Conservation (phyloP, 345 rosid genomes). For the Moricandia moricandioides region DNA sequence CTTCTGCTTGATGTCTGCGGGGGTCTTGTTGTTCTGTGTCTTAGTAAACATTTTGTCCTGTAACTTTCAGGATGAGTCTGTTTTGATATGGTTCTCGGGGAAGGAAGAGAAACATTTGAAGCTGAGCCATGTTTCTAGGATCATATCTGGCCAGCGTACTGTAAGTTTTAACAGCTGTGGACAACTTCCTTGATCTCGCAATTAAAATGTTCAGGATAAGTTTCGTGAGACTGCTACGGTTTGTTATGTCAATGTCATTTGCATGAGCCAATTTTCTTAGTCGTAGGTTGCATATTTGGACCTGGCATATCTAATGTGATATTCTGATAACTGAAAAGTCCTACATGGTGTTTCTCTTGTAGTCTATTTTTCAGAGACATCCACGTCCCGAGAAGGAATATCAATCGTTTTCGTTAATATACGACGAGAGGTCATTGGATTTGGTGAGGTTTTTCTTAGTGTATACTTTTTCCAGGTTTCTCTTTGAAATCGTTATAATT, state of each 20-base stretch:
- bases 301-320: conserved; percentile 6
- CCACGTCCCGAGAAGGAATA: conserved; percentile 99
- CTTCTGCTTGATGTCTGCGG: conserved; percentile 1
- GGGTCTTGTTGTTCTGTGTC: conserved; percentile 2
- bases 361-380: conserved; percentile 95
- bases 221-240: not conserved
- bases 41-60: conserved; percentile 5
- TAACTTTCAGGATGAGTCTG: conserved; percentile 80
- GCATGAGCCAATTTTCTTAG: conserved; percentile 2
- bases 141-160: conserved; percentile 95
- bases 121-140: conserved; percentile 85
- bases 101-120: conserved; percentile 87
- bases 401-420: conserved; percentile 94
- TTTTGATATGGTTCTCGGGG: conserved; percentile 95
- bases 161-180: conserved; percentile 50
- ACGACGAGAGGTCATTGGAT: conserved; percentile 88
- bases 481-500: conserved; percentile 2
- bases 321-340: conserved; percentile 25
- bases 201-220: not conserved
- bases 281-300: conserved; percentile 7
- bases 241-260: not conserved
- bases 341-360: conserved; percentile 34
- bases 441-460: conserved; percentile 54
- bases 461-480: not conserved
- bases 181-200: conserved; percentile 10